Evolutionary conservation across 139 green algal genomes (phyloP).

Genomic region (Chlorella sp.): DNA sequence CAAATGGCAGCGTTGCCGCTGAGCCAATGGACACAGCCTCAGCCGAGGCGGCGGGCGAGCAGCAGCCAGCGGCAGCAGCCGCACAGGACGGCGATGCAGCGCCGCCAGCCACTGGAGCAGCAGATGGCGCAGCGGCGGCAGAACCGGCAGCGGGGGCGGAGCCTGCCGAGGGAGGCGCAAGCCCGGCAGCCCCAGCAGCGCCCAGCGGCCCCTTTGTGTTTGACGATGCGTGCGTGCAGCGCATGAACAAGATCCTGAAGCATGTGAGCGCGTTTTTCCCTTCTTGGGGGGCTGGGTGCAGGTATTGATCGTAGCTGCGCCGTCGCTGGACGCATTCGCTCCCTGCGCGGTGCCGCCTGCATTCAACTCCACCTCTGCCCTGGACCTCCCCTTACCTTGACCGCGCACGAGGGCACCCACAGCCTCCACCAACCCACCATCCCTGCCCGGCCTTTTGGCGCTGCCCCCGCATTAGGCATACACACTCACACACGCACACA

Average conservation of each 20-base stretch:
- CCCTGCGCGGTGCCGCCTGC: too few species aligned
- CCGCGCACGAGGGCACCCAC: not conserved
- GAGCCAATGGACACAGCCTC: too few species aligned
- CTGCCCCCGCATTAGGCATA: not conserved
- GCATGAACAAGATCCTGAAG: constrained; percentile 73
- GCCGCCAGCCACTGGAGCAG: not conserved
- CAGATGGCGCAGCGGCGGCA: not conserved
- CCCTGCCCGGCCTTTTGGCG: not conserved
- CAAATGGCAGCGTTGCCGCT: not conserved
- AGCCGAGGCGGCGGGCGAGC: not conserved
- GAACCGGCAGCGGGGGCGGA: not conserved
- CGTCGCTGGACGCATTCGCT: not conserved
- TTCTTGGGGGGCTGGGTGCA: not conserved
- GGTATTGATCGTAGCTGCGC: not conserved
- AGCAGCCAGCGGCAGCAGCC: not conserved
- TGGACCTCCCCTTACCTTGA: not conserved
- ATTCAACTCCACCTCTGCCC: too few species aligned
- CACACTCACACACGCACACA: too few species aligned
- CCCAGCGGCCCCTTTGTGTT: constrained; percentile 36
- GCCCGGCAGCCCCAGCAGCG: constrained; percentile 10
- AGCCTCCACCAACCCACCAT: not conserved
- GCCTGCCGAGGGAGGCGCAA: not conserved
- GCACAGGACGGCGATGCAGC: not conserved
- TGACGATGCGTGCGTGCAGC: constrained; percentile 41
- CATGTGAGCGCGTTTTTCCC: not conserved